These are phyloP conservation scores for Yamadazyma sp. DNA, from an alignment of 1,139 yeast genomes.

Conservation along the genomic window DNA sequence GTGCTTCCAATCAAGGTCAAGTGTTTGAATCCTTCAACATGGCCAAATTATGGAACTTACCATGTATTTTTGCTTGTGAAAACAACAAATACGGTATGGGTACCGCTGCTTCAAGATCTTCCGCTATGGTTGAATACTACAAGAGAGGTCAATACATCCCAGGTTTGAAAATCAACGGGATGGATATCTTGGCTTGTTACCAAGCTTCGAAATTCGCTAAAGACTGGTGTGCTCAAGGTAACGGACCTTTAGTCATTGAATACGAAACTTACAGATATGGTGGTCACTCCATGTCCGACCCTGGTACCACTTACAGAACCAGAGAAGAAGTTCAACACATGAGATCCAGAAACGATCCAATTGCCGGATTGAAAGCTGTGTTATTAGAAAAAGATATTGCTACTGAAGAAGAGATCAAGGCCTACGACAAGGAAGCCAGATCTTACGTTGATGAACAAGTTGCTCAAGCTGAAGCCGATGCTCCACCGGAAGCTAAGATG, in stretches of 20 bases:
- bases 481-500: conserved; percentile 95
- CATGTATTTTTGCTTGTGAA: conserved; percentile 93
- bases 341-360: conserved; percentile 98
- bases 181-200: conserved; percentile 94
- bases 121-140: conserved; percentile 95
- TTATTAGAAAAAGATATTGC: conserved; percentile 82
- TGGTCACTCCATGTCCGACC: conserved; percentile 99
- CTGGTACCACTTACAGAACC: conserved; percentile 99
- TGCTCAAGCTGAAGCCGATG: conserved; percentile 88
- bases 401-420: conserved; percentile 89
- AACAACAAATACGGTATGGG: conserved; percentile 99
- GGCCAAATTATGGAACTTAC: conserved; percentile 99
- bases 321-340: conserved; percentile 99
- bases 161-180: conserved; percentile 97
- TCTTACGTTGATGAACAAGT: conserved; percentile 92
- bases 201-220: conserved; percentile 96
- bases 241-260: conserved; percentile 94
- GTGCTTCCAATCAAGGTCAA: conserved; percentile 99
- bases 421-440: conserved; percentile 95
- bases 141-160: conserved; percentile 99
- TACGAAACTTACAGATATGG: conserved; percentile 99
- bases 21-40: conserved; percentile 96
- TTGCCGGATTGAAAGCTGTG: conserved; percentile 90
- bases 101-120: conserved; percentile 93
- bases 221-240: conserved; percentile 91